Evolutionary conservation across 1,139 yeast genomes (phyloP).

Genomic region (Taphrina sp.): DNA sequence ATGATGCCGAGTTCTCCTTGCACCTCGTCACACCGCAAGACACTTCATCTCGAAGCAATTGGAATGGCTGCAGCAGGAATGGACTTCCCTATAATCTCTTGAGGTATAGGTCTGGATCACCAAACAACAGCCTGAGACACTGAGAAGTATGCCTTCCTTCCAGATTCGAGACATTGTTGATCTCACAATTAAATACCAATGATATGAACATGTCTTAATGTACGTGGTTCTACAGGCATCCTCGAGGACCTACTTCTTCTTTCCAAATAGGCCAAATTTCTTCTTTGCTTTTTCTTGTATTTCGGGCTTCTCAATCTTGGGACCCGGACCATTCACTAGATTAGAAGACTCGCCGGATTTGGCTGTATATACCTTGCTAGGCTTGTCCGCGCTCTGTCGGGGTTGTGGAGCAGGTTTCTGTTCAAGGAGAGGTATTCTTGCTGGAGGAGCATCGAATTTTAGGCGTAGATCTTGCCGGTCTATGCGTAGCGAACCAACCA

Average conservation of each 20-base stretch:
- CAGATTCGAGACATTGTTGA: too few species aligned
- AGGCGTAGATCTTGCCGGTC: conserved; percentile 23
- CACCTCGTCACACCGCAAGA: too few species aligned
- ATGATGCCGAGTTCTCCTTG: too few species aligned
- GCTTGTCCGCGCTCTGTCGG: conserved; percentile 7
- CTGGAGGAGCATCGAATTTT: conserved; percentile 4
- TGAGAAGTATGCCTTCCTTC: too few species aligned
- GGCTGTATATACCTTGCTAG: conserved; percentile 4
- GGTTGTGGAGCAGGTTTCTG: conserved; percentile 28
- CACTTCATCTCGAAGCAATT: too few species aligned
- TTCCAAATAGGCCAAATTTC: conserved; percentile 41
- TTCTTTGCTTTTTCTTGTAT: conserved; percentile 30
- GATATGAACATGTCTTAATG: too few species aligned
- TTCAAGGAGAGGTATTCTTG: conserved; percentile 17
- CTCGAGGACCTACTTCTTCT: conserved; percentile 14
- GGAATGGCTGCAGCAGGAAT: too few species aligned
- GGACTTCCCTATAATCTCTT: too few species aligned
- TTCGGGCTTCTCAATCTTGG: not conserved
- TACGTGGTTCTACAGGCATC: too few species aligned
- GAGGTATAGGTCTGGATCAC: too few species aligned
- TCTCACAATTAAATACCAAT: too few species aligned
- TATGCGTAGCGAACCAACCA: conserved; percentile 5
- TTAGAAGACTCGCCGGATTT: not conserved
- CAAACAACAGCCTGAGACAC: too few species aligned
- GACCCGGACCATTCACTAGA: not conserved